Conservation (phyloP, 441 rosid species). For the Metrosideros polymorpha region DNA sequence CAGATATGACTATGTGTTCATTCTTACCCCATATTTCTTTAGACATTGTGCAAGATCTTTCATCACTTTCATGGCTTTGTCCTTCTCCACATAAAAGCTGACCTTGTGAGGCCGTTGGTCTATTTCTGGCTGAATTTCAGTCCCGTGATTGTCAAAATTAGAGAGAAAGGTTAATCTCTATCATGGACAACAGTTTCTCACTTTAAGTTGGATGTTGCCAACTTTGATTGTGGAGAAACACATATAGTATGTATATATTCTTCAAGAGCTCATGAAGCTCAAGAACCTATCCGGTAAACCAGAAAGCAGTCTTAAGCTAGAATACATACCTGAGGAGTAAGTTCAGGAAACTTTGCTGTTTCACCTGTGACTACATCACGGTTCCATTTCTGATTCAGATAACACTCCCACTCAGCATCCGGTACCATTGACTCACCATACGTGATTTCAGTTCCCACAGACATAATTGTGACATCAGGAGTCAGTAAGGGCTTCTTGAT, state of each 20-base stretch:
- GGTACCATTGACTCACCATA: slow-evolving; percentile 9
- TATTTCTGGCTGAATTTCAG: neutral
- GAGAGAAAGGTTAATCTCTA: neutral
- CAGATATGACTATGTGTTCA: neutral
- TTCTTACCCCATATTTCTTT: slow-evolving; percentile 7
- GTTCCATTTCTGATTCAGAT: slow-evolving; percentile 8
- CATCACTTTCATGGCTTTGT: neutral
- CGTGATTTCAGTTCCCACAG: slow-evolving; percentile 13
- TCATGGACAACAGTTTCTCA: neutral
- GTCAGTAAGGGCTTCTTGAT: slow-evolving; percentile 2
- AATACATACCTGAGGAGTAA: slow-evolving; percentile 3
- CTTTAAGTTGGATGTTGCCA: neutral
- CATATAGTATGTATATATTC: neutral
- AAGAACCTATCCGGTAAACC: neutral
- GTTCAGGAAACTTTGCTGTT: slow-evolving; percentile 10
- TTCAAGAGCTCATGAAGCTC: neutral
- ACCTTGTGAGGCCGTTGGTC: slow-evolving; percentile 13
- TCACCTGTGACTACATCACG: slow-evolving; percentile 2
- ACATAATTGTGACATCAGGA: slow-evolving; percentile 4
- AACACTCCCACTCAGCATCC: slow-evolving; percentile 4
- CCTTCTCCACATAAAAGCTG: slow-evolving; percentile 10
- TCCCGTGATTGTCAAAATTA: neutral
- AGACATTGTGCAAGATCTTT: neutral
- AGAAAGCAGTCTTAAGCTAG: neutral
- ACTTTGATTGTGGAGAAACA: neutral